Percentiles rank a stretch among this genome's conserved stretches.
Conservation (phyloP, 495 filamentous ascomycete genomes). For the Letharia columbiana region DNA sequence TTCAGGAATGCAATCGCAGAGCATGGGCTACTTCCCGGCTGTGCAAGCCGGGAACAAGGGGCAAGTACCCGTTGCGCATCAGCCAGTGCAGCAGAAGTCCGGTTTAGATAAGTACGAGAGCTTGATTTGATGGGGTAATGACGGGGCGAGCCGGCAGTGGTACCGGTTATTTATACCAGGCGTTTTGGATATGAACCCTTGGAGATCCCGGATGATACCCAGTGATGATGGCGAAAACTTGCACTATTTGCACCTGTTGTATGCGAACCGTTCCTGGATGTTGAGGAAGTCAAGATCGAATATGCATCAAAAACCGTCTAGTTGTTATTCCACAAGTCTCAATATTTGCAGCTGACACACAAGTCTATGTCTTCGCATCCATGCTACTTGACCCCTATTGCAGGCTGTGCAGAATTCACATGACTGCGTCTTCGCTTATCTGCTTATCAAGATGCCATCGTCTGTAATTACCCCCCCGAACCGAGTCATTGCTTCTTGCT, state of each 20-base stretch:
- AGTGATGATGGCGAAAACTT: neutral
- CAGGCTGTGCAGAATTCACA: neutral
- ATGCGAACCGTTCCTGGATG: neutral
- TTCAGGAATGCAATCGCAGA: slow-evolving; percentile 20
- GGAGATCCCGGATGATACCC: slow-evolving; percentile 4
- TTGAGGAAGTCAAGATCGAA: neutral
- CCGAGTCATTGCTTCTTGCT: neutral
- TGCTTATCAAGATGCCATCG: neutral
- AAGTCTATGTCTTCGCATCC: neutral
- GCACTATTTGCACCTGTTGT: neutral
- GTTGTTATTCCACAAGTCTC: neutral
- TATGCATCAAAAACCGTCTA: neutral
- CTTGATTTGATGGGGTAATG: slow-evolving; percentile 46
- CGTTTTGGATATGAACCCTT: neutral
- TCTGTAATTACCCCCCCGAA: slow-evolving; percentile 28
- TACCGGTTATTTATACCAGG: neutral
- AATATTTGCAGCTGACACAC: neutral
- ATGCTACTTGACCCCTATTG: neutral
- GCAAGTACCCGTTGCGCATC: slow-evolving; percentile 27
- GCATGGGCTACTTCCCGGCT: slow-evolving; percentile 24
- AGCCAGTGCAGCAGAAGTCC: slow-evolving; percentile 39
- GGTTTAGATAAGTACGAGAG: slow-evolving; percentile 78
- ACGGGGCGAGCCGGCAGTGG: neutral
- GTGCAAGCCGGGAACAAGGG: slow-evolving; percentile 18
- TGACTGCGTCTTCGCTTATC: neutral